Evolutionary conservation across 1,284 basidiomycete species (phyloP), one percentile per base, ranked within the genome.

Genomic region (Marasmius tenuissimus): DNA sequence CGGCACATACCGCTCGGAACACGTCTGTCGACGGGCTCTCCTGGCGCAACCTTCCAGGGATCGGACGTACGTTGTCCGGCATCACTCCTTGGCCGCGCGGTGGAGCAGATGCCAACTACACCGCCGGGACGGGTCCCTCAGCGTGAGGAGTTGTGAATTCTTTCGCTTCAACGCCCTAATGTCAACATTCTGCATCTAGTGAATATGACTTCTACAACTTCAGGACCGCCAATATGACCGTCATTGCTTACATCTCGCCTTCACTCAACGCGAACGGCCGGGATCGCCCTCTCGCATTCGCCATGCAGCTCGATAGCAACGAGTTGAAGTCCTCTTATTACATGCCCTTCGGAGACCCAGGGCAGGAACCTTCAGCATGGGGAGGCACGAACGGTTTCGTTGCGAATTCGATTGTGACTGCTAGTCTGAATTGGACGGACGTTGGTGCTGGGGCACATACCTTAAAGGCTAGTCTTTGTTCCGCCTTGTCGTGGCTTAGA

Each of bases 201-300:
- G 82, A 85, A 72, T 90, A 90, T 70, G 86, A 89, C 70, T 89
- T 91, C 71, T 85, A 77, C 72, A 84, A 78, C 51, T 86, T 87
- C 75, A 75, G 72, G 20, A 68, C 71, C 27, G 72, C 72, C 33
- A 81, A 81, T 45, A 73, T 83, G 20, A 84, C 79, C 42, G 76
- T 85, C 20, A 85, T 78, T 4, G 75, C 82, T 7, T 76, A 78
- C 57, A 77, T 88, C n/a, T 83, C 86, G 0, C 87, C 88, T 0
- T 81, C 85, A 0, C 73, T 87, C 59, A 91, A 91, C 68, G 79
- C 81, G 14, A 75, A 84, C 51, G 84, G 81, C 1, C 70, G 73
- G n/a, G 77, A 81, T 58, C 77, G 83, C 10, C 85, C 85, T 10
- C 73, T 89, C 11, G 79, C 78, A 1, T 78, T 88, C 62, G 86